Evolutionary conservation across 345 rosid genomes (phyloP).

Genomic region (Camelina sativa): DNA sequence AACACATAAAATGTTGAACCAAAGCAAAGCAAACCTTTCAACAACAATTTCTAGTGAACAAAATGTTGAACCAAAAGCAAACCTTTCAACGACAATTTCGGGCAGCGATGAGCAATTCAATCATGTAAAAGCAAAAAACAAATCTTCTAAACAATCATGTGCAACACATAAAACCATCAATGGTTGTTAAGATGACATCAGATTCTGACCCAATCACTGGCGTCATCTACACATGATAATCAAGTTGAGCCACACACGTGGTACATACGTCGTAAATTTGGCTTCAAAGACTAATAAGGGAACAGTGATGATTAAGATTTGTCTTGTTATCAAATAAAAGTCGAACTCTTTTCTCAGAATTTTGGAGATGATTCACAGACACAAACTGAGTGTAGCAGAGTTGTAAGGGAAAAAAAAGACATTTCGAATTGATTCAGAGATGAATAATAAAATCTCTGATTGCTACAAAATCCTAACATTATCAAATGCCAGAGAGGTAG

Average conservation of each 20-base stretch:
- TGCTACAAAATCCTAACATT: background rate
- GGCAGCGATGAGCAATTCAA: background rate
- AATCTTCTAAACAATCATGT: background rate
- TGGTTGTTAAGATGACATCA: conserved; percentile 9
- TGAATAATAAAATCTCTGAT: background rate
- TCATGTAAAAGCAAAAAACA: background rate
- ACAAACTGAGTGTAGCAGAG: background rate
- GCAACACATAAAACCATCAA: no score
- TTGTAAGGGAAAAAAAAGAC: background rate
- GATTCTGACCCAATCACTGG: background rate
- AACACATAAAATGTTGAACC: no score
- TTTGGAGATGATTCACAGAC: background rate
- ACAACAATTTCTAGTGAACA: conserved; percentile 6
- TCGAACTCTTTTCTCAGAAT: background rate
- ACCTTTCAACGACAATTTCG: background rate
- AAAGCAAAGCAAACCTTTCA: no score
- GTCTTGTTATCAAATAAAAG: background rate
- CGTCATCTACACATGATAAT: background rate
- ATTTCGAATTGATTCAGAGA: background rate
- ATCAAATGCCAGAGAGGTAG: conserved; percentile 1
- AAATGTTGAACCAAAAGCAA: background rate
- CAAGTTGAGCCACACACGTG: no score
- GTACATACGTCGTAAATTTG: background rate
- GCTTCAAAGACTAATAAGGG: background rate
- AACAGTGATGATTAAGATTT: background rate